Base-by-base conservation (phyloP, 169 alveolate species). In the Cryptosporidium bovis region DNA sequence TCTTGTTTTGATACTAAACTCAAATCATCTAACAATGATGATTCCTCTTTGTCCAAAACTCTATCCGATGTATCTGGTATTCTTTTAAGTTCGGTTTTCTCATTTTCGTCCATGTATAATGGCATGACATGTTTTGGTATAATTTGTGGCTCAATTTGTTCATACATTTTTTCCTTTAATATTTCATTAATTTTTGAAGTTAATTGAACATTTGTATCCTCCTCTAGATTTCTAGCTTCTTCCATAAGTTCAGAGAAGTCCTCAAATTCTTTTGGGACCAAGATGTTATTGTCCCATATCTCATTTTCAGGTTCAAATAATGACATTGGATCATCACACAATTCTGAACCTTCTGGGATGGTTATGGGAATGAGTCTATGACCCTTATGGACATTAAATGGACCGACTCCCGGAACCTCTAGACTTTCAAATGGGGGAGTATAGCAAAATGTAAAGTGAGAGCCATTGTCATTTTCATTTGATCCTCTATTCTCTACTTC, bases 351-450 rank as follows among this genome's bases (percentile, higher is more conserved):
- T n/a, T 33, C 7, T 15, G 69, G 65, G 16, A 60, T 60, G 7
- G 2, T 33, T 15, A 60, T 4, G 1, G 87, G 87, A 58, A 77
- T 77, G 15, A 77, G 64, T 50, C 87, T 77, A 44, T 77, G 87
- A 18, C 87, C 87, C 36, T 77, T 77, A n/a, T 77, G 50, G 7
- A 77, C 71, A 51, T 29, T 40, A 15, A 62, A 12, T 15, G 46
- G 13, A 12, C 87, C 87, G 20, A 33, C 56, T 62, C 87, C 87
- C 13, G 87, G 87, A 2, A 77, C 64, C 40, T 77, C 87, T 16
- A 77, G 36, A 44, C 51, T 34, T 24, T 77, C 87, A 77, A 58
- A 58, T n/a, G 87, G 71, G 5, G 87, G 65, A n/a, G 24, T 64
- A 36, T 58, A 77, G 13, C 87, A 77, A 3, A n/a, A 13, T 53